Conservation (phyloP, 2,329 filamentous ascomycete species). For the Fonsecaea multimorphosa region DNA sequence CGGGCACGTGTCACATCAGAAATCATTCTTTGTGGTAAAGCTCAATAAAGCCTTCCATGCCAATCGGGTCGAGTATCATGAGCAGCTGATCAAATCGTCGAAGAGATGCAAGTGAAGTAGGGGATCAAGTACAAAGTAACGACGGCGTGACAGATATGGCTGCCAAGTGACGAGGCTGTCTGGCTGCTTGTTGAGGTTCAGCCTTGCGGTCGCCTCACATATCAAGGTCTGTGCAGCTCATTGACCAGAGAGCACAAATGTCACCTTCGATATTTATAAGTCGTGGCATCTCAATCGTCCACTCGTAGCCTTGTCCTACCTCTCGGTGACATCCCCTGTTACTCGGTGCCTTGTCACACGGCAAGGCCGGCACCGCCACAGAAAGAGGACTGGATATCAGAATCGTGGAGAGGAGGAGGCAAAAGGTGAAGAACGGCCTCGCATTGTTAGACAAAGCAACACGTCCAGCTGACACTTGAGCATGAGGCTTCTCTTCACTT, state of each 20-base stretch:
- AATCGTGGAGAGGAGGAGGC: background rate
- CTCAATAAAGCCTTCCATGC: background rate
- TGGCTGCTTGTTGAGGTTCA: background rate
- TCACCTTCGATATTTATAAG: background rate
- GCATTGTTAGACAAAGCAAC: background rate
- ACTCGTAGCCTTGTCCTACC: background rate
- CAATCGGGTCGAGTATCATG: background rate
- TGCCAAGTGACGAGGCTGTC: background rate
- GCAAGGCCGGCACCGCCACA: background rate
- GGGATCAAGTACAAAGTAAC: background rate
- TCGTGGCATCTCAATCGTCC: background rate
- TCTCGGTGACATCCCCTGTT: background rate
- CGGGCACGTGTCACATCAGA: background rate
- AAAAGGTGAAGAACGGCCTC: background rate
- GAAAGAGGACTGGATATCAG: background rate
- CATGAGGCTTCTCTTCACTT: conserved; percentile 2
- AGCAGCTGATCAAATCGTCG: background rate
- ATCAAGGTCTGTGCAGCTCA: background rate
- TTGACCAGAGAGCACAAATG: background rate
- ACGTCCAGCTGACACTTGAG: background rate
- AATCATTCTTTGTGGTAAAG: conserved; percentile 1
- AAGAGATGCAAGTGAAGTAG: background rate
- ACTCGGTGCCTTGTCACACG: background rate
- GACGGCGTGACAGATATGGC: background rate
- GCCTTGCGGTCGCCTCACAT: background rate